These are phyloP conservation scores for Parathielavia hyrcaniae DNA, from an alignment of 495 filamentous ascomycete species.

Conservation along the genomic window DNA sequence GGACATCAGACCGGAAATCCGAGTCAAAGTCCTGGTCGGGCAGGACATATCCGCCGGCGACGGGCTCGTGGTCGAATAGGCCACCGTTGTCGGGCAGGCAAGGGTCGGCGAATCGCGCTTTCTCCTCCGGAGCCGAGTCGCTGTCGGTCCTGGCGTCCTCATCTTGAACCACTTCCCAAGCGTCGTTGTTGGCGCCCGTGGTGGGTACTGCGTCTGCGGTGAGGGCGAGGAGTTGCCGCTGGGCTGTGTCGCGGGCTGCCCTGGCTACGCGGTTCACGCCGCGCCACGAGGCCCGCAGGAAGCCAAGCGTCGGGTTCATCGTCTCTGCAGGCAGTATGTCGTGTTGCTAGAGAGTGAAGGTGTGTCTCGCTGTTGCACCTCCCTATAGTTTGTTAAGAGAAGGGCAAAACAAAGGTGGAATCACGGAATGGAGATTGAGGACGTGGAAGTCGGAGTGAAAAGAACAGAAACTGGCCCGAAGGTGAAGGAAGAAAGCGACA, in stretches of 20 bases:
- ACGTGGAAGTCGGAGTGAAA: no score
- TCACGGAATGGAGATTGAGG: no score
- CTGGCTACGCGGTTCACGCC: not conserved
- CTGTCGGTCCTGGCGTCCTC: not conserved
- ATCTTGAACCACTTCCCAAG: not conserved
- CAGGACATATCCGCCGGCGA: not conserved
- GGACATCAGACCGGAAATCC: no score
- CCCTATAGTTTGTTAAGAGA: no score
- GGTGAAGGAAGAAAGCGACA: no score
- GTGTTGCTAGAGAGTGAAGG: no score
- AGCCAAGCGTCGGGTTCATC: no score
- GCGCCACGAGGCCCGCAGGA: not conserved
- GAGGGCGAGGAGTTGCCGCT: not conserved
- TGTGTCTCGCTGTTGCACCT: not conserved
- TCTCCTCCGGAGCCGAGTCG: not conserved
- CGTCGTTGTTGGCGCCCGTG: not conserved
- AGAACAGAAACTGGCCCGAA: no score
- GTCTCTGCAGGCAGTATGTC: no score
- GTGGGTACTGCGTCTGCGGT: not conserved
- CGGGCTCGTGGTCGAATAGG: constrained; percentile 1
- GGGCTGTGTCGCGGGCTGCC: not conserved
- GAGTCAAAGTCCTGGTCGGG: not conserved
- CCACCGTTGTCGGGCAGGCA: constrained; percentile 4
- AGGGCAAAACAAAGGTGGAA: no score
- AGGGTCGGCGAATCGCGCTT: no score